Percentiles rank a stretch among this genome's conserved stretches.
phyloP scores from a whole-genome alignment of 495 filamentous ascomycete species.

The Xylaria bambusicola region DNA sequence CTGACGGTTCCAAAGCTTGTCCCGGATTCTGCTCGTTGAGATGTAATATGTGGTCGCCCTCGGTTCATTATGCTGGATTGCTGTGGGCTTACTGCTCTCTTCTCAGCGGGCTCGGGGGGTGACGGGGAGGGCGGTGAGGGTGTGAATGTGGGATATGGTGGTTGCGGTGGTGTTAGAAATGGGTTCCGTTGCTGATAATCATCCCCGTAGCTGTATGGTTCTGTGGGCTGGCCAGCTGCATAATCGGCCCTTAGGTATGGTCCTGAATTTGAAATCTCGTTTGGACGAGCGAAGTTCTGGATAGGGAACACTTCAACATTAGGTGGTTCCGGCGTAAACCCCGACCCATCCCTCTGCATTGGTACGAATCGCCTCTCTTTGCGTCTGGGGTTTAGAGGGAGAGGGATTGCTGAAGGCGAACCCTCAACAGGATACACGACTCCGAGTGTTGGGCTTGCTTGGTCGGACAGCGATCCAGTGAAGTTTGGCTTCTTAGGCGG shows the following conservation, averaged over 20 bases:
- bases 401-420: slow-evolving; percentile 24
- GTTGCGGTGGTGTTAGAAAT: slow-evolving; percentile 3
- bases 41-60: slow-evolving; percentile 5
- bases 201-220: background rate
- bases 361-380: slow-evolving; percentile 12
- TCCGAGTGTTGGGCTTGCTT: slow-evolving; percentile 35
- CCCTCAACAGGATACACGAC: slow-evolving; percentile 16
- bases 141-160: background rate
- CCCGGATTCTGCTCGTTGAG: slow-evolving; percentile 20
- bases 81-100: slow-evolving; percentile 6
- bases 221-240: background rate
- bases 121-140: slow-evolving; percentile 2
- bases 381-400: slow-evolving; percentile 26
- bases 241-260: background rate
- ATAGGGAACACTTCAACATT: slow-evolving; percentile 22
- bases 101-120: background rate
- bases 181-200: slow-evolving; percentile 9
- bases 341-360: slow-evolving; percentile 22
- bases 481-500: slow-evolving; percentile 37
- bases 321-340: slow-evolving; percentile 22
- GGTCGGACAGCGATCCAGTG: slow-evolving; percentile 29
- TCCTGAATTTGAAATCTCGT: background rate
- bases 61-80: slow-evolving; percentile 5
- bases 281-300: background rate
- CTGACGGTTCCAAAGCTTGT: slow-evolving; percentile 23